Evolutionary conservation across 129 eudicot species (phyloP), one percentile per base, ranked within the genome.

Genomic region (Cynara cardunculus): DNA sequence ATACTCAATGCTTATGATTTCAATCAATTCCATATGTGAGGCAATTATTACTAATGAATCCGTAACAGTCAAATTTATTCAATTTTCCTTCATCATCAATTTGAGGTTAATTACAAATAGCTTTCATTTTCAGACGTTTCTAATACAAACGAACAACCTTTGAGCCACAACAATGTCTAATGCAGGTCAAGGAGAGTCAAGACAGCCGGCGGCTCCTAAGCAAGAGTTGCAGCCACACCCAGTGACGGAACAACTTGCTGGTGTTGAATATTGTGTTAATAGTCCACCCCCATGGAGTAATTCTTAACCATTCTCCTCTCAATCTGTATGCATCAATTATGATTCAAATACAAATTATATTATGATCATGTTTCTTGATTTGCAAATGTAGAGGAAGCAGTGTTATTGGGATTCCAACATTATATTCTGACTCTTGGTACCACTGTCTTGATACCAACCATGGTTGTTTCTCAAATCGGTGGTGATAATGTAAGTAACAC

Each of bases 211-310:
- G n/a, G 68, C 84, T 49, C 74, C 74, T 16, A 77, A 71, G 18
- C 82, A 59, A 35, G 86, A 77, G 18, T 78, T 85, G 30, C 87
- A 88, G 61, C 89, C 97, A 27, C 97, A 92, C 27, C 90, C 90
- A 25, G 87, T 86, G 7, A 73, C 86, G 84, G 98, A 87, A 77
- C 92, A 90, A 68, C 87, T 94, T 14, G 25, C 86, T 2, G 91
- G 88, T 13, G 87, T 94, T 41, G 88, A 91, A 18, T 88, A 82
- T 69, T 94, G 98, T 77, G 78, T 94, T 21, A 90, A 94, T 64
- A 94, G 98, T 75, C 94, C 92, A 79, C 97, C 97, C 13, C 96
- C 97, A 25, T 86, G 84, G 92, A 18, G 97, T 92, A 13, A 72
- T 85, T 88, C 28, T 13, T 25, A 39, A 7, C 37, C 70, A 31